Evolutionary conservation across 2,329 filamentous ascomycete species (phyloP), one percentile per base, ranked within the genome.

Genomic region (Fusarium acutatum): DNA sequence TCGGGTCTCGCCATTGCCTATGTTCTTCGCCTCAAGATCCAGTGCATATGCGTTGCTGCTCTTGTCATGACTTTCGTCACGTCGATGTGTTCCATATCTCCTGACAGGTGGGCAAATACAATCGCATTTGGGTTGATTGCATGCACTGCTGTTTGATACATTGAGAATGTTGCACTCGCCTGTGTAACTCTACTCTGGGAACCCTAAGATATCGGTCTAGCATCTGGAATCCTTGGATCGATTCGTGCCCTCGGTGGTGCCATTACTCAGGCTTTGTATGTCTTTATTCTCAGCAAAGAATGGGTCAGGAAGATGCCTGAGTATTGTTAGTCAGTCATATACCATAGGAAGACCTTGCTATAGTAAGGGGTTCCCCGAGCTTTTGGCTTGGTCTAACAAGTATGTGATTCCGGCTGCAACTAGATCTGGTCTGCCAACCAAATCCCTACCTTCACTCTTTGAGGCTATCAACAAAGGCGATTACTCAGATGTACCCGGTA

Each of bases 151-250:
- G 80, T 82, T 30, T 83, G 83, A 5, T 83, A 80, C 69, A 79
- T 84, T 60, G 82, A 84, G 66, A 84, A 82, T 73, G 78, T 84
- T 57, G 77, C 80, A n/a, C 79, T 85, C 56, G 82, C 84, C 2
- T 83, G 82, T 13, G 83, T 86, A 32, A 83, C 84, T 4, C 80
- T 85, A 15, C 81, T 87, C 46, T 85, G 82, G 76, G 84, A 84
- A 64, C 79, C 85, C 10, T 82, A 85, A 69, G 85, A 86, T 67
- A 86, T 86, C 49, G 84, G 85, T 22, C 80, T 86, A 22, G 84
- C 76, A 60, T 83, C 72, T 11, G 85, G 85, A 24, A 81, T 85
- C 28, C 82, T 86, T 35, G 84, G 85, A 17, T 84, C 82, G 26
- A 85, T 87, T 62, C 83, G 86, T 35, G 83, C 82, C 9, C 80